Evolutionary conservation across 306 rosid genomes (phyloP).

Genomic region (Vigna reflexopilosa): DNA sequence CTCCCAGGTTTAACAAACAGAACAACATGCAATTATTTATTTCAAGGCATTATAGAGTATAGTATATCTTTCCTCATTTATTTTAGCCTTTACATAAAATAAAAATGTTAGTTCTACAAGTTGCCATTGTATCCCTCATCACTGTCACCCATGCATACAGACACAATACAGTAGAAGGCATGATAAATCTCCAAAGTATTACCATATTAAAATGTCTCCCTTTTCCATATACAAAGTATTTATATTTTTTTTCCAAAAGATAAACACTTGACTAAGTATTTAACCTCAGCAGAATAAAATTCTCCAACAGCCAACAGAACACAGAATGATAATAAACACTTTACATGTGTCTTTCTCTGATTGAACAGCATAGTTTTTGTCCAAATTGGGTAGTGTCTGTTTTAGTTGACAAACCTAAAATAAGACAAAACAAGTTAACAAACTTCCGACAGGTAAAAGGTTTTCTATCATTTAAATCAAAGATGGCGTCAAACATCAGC

Average conservation of each 20-base stretch:
- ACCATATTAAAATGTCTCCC: constrained; percentile 9
- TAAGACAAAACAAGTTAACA: constrained; percentile 39
- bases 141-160: neutral
- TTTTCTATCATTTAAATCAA: constrained; percentile 31
- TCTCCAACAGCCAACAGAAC: constrained; percentile 36
- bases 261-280: neutral
- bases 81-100: constrained; percentile 33
- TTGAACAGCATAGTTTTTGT: constrained; percentile 84
- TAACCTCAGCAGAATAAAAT: constrained; percentile 22
- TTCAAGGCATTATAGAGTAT: constrained; percentile 8
- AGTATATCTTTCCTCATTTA: neutral
- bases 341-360: constrained; percentile 82
- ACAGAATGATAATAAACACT: constrained; percentile 33
- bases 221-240: constrained; percentile 6
- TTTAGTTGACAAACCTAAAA: constrained; percentile 79
- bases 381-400: constrained; percentile 71
- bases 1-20: constrained; percentile 7
- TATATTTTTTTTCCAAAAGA: neutral
- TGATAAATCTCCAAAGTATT: constrained; percentile 15
- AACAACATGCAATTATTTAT: constrained; percentile 16
- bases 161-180: constrained; percentile 21
- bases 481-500: constrained; percentile 27
- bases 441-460: neutral
- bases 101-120: constrained; percentile 34
- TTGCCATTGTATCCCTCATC: constrained; percentile 36